Base-by-base conservation (phyloP, 148 eudicot genomes). In the Rhododendron simsii region DNA sequence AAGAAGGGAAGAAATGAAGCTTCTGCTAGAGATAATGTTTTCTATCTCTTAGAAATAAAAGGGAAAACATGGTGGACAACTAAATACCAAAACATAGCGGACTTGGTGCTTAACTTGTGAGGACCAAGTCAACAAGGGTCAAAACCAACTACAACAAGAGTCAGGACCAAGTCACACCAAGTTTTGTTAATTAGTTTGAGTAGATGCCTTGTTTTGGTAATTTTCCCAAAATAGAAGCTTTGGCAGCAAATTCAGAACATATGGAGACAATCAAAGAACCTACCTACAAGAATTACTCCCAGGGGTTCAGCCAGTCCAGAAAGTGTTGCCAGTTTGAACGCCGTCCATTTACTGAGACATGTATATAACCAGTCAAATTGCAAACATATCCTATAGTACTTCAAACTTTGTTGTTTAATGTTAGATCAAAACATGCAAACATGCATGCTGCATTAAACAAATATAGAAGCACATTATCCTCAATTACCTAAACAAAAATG, bases 251-350 rank as follows among this genome's bases (percentile, higher is more conserved):
- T 26, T 50, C 37, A 53, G 80, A 69, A 71, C 1, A 37, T 63
- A 78, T 23, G 21, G 51, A 18, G 67, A 39, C 65, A 41, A 74
- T n/a, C 3, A 78, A 79, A 83, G 30, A 26, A 80, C 94, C 61
- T 91, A 94, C 99, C 99, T 83, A 97, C 96, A 84, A 97, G 81
- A 86, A 97, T 92, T 80, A 97, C 99, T 88, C 99, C 99, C 87
- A 97, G 89, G 69, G 99, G 99, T 88, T 97, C 99, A 50, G 98
- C 99, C 57, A 97, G 83, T 71, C 99, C 99, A 88, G 98, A 97
- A 87, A 97, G 93, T 37, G 98, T 93, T 87, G 99, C 99, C 89
- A 95, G 87, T 89, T 97, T 97, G 90, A 97, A 97, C 75, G 98
- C 99, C 89, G 94, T 95, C 98, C 98, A 97, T 92, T 97, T 97